Percentiles rank a stretch among this genome's conserved stretches.
These are phyloP conservation scores for Primulina huaijiensis DNA, from an alignment of 257 asterid species.

Conservation along the genomic window DNA sequence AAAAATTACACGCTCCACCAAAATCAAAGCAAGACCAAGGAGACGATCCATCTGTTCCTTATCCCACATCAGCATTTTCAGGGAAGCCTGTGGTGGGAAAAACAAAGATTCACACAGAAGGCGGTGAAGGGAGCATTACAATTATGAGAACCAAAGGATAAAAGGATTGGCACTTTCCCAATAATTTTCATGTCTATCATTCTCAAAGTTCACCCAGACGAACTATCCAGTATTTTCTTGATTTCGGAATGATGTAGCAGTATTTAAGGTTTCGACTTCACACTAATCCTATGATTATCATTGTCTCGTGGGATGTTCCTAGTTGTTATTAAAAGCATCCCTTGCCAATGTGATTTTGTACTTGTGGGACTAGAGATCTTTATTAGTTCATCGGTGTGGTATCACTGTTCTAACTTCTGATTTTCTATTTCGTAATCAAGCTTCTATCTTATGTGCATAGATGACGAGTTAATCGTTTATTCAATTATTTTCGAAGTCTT, in stretches of 20 bases:
- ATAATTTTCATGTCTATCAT: neutral
- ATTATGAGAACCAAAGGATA: conserved; percentile 82
- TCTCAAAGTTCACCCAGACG: neutral
- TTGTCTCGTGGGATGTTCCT: neutral
- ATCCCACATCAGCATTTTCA: conserved; percentile 77
- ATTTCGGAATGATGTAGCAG: neutral
- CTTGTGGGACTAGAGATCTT: neutral
- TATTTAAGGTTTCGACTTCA: neutral
- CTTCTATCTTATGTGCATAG: neutral
- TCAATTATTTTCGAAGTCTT: no score
- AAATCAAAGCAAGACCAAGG: conserved; percentile 38
- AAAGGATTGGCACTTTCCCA: neutral
- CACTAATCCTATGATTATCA: neutral
- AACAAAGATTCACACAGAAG: conserved; percentile 82
- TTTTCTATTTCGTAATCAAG: neutral
- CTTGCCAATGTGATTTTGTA: neutral
- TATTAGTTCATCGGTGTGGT: no score
- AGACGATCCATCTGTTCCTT: conserved; percentile 43
- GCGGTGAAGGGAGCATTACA: conserved; percentile 88
- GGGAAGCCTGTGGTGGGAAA: conserved; percentile 94
- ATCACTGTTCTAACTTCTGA: no score
- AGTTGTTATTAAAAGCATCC: neutral
- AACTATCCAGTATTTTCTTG: neutral
- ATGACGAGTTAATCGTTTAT: neutral
- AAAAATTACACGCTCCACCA: conserved; percentile 60